Conservation (phyloP, 164 flowering plant species). For the Chimonanthus praecox region DNA sequence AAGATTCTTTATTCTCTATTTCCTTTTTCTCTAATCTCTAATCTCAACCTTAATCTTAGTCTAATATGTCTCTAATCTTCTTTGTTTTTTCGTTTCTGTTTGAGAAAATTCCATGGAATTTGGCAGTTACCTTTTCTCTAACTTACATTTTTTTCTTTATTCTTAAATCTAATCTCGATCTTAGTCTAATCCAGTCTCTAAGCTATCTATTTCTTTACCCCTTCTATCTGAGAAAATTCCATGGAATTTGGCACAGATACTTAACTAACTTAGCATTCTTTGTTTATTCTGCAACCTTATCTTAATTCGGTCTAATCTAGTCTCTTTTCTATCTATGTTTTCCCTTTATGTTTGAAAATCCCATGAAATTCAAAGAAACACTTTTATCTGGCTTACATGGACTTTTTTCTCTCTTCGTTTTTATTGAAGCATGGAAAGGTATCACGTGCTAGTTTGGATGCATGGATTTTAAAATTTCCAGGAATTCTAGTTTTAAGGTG, state of each 20-base stretch:
- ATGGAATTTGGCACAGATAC: neutral
- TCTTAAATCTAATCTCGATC: too few species aligned
- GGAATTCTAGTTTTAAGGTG: too few species aligned
- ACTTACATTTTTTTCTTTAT: neutral
- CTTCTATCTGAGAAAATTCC: neutral
- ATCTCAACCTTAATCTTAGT: neutral
- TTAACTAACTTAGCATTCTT: neutral
- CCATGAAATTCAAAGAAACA: neutral
- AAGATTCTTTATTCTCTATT: conserved; percentile 17
- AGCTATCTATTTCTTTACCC: neutral
- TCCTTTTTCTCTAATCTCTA: neutral
- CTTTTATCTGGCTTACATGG: neutral
- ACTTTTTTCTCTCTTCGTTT: neutral
- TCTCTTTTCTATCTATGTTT: neutral
- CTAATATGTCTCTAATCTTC: neutral
- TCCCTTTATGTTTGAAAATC: neutral
- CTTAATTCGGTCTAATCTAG: neutral
- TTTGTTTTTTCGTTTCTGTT: neutral
- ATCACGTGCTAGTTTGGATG: too few species aligned
- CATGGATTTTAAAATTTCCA: too few species aligned
- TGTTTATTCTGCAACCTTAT: too few species aligned
- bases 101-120: neutral
- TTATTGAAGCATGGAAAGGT: neutral
- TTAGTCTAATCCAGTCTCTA: neutral
- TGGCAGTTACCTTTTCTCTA: neutral